Percentiles rank a stretch among this genome's conserved stretches.
Evolutionary conservation across 2,329 filamentous ascomycete genomes (phyloP).

Genomic region (Trichoderma simmonsii): DNA sequence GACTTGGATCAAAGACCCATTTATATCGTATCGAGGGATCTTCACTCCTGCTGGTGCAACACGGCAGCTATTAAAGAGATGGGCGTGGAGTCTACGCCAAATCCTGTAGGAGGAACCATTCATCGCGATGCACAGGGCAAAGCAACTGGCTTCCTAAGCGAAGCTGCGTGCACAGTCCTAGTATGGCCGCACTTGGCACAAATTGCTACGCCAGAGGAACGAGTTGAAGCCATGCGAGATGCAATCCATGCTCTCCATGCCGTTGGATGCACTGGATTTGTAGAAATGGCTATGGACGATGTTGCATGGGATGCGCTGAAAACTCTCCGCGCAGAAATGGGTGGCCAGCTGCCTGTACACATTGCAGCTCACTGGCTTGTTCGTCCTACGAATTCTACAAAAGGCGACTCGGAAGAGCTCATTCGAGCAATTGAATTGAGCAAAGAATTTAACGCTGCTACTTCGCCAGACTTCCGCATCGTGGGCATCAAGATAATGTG

Average conservation of each 20-base stretch:
- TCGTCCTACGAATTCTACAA: not conserved
- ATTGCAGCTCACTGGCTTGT: slow-evolving; percentile 13
- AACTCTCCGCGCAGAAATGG: not conserved
- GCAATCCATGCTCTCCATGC: slow-evolving; percentile 1
- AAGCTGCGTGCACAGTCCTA: not conserved
- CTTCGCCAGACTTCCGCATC: slow-evolving; percentile 7
- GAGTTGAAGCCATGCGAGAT: not conserved
- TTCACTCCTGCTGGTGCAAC: slow-evolving; percentile 8
- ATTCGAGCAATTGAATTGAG: not conserved
- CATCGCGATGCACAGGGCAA: slow-evolving; percentile 2
- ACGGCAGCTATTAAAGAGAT: slow-evolving; percentile 7
- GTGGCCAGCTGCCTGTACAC: slow-evolving; percentile 4
- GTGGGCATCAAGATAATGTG: slow-evolving; percentile 14
- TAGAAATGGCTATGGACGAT: slow-evolving; percentile 14
- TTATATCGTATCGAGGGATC: slow-evolving; percentile 3
- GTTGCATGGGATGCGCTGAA: slow-evolving; percentile 7
- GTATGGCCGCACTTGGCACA: slow-evolving; percentile 12
- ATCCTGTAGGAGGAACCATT: slow-evolving; percentile 11
- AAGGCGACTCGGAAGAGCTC: not conserved
- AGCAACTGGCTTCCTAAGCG: not conserved
- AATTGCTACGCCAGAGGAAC: not conserved
- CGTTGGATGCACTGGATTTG: slow-evolving; percentile 8
- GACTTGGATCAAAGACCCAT: slow-evolving; percentile 4
- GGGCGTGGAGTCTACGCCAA: not conserved
- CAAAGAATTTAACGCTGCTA: not conserved